Base-by-base conservation (phyloP, 2,329 filamentous ascomycete species). In the Apiospora sp. region DNA sequence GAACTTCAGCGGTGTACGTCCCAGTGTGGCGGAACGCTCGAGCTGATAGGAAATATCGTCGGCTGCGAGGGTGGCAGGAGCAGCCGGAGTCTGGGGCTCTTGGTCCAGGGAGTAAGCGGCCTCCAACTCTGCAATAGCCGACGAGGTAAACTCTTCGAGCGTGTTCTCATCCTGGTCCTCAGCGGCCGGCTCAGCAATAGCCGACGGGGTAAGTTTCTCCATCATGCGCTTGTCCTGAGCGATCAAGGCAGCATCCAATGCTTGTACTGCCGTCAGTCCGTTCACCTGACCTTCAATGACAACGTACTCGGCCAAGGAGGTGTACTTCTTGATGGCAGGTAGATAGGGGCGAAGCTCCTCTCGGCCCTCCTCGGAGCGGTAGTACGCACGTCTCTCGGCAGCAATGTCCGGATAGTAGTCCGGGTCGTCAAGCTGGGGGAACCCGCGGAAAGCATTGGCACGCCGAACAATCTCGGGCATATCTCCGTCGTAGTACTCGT, bases 381-480 rank as follows among this genome's bases (percentile, higher is more conserved):
- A 69, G n/a, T 69, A 69, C 19, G 44, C 44, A 14, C 22, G 27
- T 22, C 48, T 27, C 14, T 69, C 27, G 19, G 19, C 43, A 14
- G 44, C 44, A 16, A 27, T 27, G 4, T 14, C 27, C 8, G 27
- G 67, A 44, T 69, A 37, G 44, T 13, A 48, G 27, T 34, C 44
- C 24, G n/a, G 27, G 2, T 69, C 67, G 16, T 69, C 67, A 1
- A 69, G 16, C 44, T 69, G 67, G 44, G 67, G 67, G 7, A 69
- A 69, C 12, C 67, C 67, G 0, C 67, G 67, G 44, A 69, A 69
- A 27, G 67, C 67, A 34, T 69, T 69, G 24, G 67, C 67, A 2
- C 67, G 67, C 16, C 67, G 44, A 14, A 69, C 67, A 14, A 69
- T 69, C 27, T 69, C 67, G 16, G 67, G 67, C 67, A 69, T 69